Percentiles rank a stretch among this genome's conserved stretches.
These are phyloP conservation scores for Amorphotheca resinae DNA, from an alignment of 495 filamentous ascomycete genomes.

Conservation along the genomic window DNA sequence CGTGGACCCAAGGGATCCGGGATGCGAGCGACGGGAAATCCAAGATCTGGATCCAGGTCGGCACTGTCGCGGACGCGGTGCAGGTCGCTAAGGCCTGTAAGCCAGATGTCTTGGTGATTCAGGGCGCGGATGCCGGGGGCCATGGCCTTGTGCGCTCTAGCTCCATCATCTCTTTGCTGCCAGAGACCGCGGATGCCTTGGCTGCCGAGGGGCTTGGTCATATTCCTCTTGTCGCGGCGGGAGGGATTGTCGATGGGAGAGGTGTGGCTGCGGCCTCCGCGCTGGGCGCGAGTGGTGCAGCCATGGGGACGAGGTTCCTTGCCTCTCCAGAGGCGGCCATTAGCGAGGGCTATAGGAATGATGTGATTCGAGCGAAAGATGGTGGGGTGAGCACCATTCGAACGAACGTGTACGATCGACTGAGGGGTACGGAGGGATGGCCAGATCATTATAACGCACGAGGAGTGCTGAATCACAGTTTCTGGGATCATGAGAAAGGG, in stretches of 20 bases:
- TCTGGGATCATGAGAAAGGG: conserved; percentile 43
- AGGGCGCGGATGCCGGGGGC: conserved; percentile 61
- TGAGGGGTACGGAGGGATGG: conserved; percentile 59
- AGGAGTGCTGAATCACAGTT: conserved; percentile 49
- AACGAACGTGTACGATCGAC: conserved; percentile 56
- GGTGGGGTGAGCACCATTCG: conserved; percentile 51
- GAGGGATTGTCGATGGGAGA: conserved; percentile 50
- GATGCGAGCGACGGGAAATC: conserved; percentile 29
- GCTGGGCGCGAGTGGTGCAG: conserved; percentile 49
- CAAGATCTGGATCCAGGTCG: conserved; percentile 57
- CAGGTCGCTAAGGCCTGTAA: conserved; percentile 24
- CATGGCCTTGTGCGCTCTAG: conserved; percentile 46
- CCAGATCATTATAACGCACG: conserved; percentile 50
- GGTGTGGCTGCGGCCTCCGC: conserved; percentile 43
- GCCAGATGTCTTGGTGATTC: conserved; percentile 60
- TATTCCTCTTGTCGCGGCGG: conserved; percentile 50
- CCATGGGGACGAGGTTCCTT: conserved; percentile 53
- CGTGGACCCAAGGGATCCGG: conserved; percentile 43
- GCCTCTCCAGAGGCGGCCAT: conserved; percentile 44
- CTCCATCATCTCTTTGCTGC: conserved; percentile 20
- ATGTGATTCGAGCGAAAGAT: conserved; percentile 44
- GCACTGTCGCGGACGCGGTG: conserved; percentile 43
- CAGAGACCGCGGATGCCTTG: conserved; percentile 38
- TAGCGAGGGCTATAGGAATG: conserved; percentile 40
- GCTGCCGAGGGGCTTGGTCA: conserved; percentile 15